A percentile compares a stretch with the other conserved stretches of the same genome.
Conservation (phyloP, 2,329 filamentous ascomycete genomes). For the Pestalotiopsis sp. region DNA sequence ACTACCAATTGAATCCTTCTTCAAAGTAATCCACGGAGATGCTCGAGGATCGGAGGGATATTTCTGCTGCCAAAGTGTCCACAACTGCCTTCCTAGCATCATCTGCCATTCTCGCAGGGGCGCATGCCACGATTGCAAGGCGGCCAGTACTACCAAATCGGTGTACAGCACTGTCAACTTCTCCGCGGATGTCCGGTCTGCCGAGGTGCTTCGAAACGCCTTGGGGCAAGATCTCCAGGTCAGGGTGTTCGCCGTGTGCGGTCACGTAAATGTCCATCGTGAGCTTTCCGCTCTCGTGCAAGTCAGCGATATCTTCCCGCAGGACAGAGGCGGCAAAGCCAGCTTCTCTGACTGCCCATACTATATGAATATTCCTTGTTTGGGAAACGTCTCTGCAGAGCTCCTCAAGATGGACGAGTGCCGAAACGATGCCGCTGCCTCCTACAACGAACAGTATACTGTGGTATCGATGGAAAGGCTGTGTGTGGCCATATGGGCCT, state of each 20-base stretch:
- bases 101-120: slow-evolving; percentile 46
- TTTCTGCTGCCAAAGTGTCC: slow-evolving; percentile 26
- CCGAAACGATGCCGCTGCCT: slow-evolving; percentile 46
- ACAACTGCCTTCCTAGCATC: slow-evolving; percentile 40
- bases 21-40: slow-evolving; percentile 41
- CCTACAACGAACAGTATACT: slow-evolving; percentile 45
- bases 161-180: slow-evolving; percentile 29
- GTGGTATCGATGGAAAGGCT: slow-evolving; percentile 38
- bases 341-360: slow-evolving; percentile 46
- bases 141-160: slow-evolving; percentile 22
- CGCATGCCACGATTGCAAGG: slow-evolving; percentile 45
- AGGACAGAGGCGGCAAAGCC: slow-evolving; percentile 38
- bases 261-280: slow-evolving; percentile 40
- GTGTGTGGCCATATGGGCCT: slow-evolving; percentile 45
- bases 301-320: slow-evolving; percentile 31
- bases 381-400: slow-evolving; percentile 22
- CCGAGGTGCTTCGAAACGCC: slow-evolving; percentile 23
- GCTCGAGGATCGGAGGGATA: slow-evolving; percentile 1
- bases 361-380: slow-evolving; percentile 32
- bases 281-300: slow-evolving; percentile 29
- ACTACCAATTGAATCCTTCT: slow-evolving; percentile 44
- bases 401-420: slow-evolving; percentile 38
- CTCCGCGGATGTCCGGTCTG: slow-evolving; percentile 34
- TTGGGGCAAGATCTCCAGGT: slow-evolving; percentile 11
- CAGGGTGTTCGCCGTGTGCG: not conserved